These are phyloP conservation scores for Orobanche coerulescens DNA, from an alignment of 257 asterid species.

Conservation along the genomic window DNA sequence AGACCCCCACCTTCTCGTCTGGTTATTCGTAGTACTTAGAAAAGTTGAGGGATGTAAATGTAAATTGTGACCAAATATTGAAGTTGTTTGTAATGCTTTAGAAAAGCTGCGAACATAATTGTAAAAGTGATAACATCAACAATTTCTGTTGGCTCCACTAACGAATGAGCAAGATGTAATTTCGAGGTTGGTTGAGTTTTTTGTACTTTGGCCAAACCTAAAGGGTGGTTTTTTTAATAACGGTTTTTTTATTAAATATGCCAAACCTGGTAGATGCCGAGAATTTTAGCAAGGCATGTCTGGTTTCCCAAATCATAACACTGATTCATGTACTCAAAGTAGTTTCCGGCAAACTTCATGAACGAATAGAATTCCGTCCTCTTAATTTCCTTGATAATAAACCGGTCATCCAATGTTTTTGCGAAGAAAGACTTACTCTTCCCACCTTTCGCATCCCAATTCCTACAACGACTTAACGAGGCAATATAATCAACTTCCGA, in stretches of 20 bases:
- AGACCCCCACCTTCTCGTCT: not conserved
- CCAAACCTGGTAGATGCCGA: constrained; percentile 90
- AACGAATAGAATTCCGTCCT: constrained; percentile 79
- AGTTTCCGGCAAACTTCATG: constrained; percentile 64
- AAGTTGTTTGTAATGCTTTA: not conserved
- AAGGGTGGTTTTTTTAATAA: not conserved
- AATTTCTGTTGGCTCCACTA: not conserved
- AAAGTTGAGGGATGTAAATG: not conserved
- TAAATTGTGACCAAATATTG: no score
- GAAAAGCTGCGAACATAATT: not conserved
- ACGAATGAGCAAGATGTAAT: not conserved
- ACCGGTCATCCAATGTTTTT: constrained; percentile 82
- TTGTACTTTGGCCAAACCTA: no score
- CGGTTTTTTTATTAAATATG: not conserved
- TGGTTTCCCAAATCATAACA: constrained; percentile 70
- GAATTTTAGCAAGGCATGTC: constrained; percentile 92
- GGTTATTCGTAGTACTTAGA: not conserved
- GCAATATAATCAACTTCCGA: constrained; percentile 78
- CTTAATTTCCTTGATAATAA: constrained; percentile 77
- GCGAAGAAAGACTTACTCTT: constrained; percentile 90
- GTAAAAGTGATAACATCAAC: not conserved
- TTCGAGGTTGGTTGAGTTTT: no score
- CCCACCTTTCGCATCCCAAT: constrained; percentile 97
- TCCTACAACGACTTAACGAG: constrained; percentile 77
- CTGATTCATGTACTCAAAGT: constrained; percentile 74